Base-by-base conservation (phyloP, 768 basidiomycete species). In the Podaxis sp. region DNA sequence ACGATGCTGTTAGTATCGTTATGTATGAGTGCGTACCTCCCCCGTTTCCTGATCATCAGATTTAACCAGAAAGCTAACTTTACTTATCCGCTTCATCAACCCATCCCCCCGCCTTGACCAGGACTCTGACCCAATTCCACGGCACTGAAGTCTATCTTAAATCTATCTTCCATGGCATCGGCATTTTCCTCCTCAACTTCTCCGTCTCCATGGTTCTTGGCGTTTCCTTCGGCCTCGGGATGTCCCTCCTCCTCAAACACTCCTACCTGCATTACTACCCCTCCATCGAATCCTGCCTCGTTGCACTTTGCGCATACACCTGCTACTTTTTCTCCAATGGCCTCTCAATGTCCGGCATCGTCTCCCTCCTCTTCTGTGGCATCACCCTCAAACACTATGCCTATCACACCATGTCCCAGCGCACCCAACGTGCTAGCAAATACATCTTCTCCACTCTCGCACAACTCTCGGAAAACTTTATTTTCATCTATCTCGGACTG, bases 271-370 rank as follows among this genome's bases (percentile, higher is more conserved):
- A 83, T 56, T 82, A 86, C 56, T 96, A 89, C 74, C 95, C 95
- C n/a, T 88, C 89, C 60, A 96, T 99, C 70, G 97, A 98, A 76
- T 90, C 94, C n/a, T 98, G 96, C 73, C 86, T 99, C 37, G 93
- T 98, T 60, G 89, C 95, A 0, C 84, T 99, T 53, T 89, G 90
- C 63, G 96, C 97, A 22, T 98, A 98, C 75, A 97, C 94, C 0
- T 93, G 90, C 78, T 99, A 99, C 77, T 99, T 99, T 80, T 95
- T 99, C 80, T 96, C 94, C n/a, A 99, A 94, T 66, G 96, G 95
- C 4, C 75, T 96, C 41, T 87, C 87, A 50, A 95, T 97, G 92
- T 91, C 88, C 73, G 96, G 97, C 55, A 98, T 99, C 75, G 96
- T 99, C 49, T 97, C 96, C 3, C 85, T 99, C 44, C 87, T 99